phyloP scores from a whole-genome alignment of 2,329 filamentous ascomycete species.

The Sphaerulina musiva region DNA sequence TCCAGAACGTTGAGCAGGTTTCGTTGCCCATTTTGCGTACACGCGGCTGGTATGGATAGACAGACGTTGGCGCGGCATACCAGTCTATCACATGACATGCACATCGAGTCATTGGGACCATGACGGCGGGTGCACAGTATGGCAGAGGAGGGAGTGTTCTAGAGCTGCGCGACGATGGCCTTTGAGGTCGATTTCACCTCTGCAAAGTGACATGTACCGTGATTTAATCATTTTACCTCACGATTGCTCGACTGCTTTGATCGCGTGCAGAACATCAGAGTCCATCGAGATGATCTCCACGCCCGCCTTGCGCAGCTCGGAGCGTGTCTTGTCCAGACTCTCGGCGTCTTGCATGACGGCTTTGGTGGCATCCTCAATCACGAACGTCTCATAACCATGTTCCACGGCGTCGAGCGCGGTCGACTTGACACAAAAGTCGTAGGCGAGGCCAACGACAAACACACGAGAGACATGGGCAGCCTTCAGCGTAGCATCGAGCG shows the following conservation, averaged over 20 bases:
- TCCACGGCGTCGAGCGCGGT: slow-evolving; percentile 72
- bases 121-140: not conserved
- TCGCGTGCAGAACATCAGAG: slow-evolving; percentile 3
- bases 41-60: not conserved
- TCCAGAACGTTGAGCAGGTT: not conserved
- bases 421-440: slow-evolving; percentile 79
- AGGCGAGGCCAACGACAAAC: slow-evolving; percentile 77
- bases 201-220: no score
- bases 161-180: no score
- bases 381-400: slow-evolving; percentile 68
- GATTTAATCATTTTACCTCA: no score
- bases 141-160: no score
- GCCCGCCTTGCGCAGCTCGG: slow-evolving; percentile 11
- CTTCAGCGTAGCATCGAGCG: slow-evolving; percentile 54
- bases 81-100: not conserved
- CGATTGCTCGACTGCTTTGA: not conserved
- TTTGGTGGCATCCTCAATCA: slow-evolving; percentile 72
- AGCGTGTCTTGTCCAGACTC: slow-evolving; percentile 52
- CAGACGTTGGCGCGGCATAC: not conserved
- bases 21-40: not conserved
- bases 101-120: not conserved
- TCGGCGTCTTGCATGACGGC: slow-evolving; percentile 59
- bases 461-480: slow-evolving; percentile 63
- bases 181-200: no score
- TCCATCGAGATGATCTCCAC: slow-evolving; percentile 11